Evolutionary conservation across 1,139 yeast genomes (phyloP), one percentile per base, ranked within the genome.

Genomic region (Kurtzmaniella quercitrusa): DNA sequence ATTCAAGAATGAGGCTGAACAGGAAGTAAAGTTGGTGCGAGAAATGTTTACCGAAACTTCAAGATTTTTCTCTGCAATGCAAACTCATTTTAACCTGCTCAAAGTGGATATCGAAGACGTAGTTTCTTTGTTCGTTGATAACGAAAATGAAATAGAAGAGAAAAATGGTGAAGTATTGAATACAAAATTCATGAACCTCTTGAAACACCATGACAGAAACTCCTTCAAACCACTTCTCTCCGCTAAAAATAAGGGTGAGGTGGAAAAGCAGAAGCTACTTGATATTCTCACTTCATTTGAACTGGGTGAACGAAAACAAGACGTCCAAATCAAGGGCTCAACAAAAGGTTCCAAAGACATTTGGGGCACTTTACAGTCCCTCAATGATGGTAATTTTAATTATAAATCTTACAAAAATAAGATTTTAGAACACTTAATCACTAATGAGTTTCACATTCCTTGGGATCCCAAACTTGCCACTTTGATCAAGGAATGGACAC

Each of bases 231-330:
- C 16, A 5, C 22, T 34, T 14, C 12, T 5, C 5, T 17, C 26
- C 7, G 12, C 15, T 12, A 19, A n/a, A 1, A 48, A 52, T 22
- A 45, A 52, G 3, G 50, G 59, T 5, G 67, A 66, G 8, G 62
- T 60, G 38, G 75, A 70, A 41, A 63, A 64, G 41, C 47, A 58
- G 17, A 64, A 63, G 44, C 56, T 71, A 19, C 50, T 72, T 3
- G 76, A 70, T 30, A 71, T 71, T 0, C 59, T 72, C 18, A 60
- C 64, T 34, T 59, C 61, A 2, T 72, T 70, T 45, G 73, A 35
- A 30, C 47, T 9, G 42, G 48, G 2, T 16, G 45, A 39, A 20
- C 35, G 15, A 21, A 26, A 45, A 18, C 39, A 45, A 6, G 42
- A 48, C 15, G 39, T 49, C 2, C 53, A 48, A 3, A 17, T 33